Base-by-base conservation (phyloP, 805 yeast species). In the Ogataea ramenticola region DNA sequence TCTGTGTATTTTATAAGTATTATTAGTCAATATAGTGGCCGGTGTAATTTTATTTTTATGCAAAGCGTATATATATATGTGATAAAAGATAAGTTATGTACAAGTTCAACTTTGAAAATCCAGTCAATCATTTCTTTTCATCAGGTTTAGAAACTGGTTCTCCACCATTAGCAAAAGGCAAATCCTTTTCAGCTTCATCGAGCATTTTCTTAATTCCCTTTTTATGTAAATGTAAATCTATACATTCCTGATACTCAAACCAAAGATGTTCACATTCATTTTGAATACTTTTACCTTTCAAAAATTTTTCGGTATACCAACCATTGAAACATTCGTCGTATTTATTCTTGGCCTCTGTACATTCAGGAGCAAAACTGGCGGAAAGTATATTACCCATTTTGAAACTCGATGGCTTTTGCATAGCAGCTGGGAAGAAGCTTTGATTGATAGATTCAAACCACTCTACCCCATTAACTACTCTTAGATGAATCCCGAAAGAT, bases 341-440 rank as follows among this genome's bases (percentile, higher is more conserved):
- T 56, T 80, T 77, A 54, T 79, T 79, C 65, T 93, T 93, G 46
- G 83, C 76, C 31, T 79, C 85, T 20, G 95, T 87, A 65, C 99
- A 93, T 67, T 93, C 98, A 22, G 97, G 96, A 32, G 99, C 98
- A 71, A 93, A 86, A 48, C 96, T 88, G 7, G 95, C 73, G 16
- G 90, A 82, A 85, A 85, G 77, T 43, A 70, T 61, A 64, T 80
- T 80, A 41, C 89, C 89, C 88, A 82, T 82, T 11, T 14, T 37
- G 17, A 22, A 26, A 11, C 21, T n/a, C 16, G 14, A 4, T 16
- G 10, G 27, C 5, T 22, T 19, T 20, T 20, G 16, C 38, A 35
- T 35, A 8, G 27, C 16, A 35, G n/a, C n/a, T n/a, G n/a, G n/a
- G n/a, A n/a, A n/a, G n/a, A n/a, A n/a, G n/a, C n/a, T n/a, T n/a